Conservation (phyloP, 106 monocot species). For the Dioscorea zingiberensis region DNA sequence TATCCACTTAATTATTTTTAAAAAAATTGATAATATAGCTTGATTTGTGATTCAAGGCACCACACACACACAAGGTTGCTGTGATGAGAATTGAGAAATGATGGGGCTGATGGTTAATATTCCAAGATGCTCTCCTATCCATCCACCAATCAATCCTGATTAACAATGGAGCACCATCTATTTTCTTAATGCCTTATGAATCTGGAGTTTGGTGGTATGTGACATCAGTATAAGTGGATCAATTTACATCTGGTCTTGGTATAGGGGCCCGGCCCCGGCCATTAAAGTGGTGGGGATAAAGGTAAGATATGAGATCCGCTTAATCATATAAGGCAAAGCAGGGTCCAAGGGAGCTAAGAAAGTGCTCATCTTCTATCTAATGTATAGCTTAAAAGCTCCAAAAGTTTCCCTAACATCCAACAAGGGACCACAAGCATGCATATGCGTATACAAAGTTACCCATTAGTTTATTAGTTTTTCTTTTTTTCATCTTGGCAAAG, state of each 20-base stretch:
- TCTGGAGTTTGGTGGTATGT: slow-evolving; percentile 1
- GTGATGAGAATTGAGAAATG: background rate
- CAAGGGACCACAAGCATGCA: background rate
- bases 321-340: background rate
- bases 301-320: background rate
- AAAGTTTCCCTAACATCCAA: background rate
- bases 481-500: background rate
- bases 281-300: background rate
- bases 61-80: background rate
- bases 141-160: background rate
- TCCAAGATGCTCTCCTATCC: background rate
- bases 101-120: background rate
- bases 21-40: background rate
- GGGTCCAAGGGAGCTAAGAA: background rate
- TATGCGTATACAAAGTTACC: background rate
- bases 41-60: background rate
- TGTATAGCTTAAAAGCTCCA: background rate
- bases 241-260: background rate
- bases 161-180: too few relatives aligned
- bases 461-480: background rate
- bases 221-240: background rate
- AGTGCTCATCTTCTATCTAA: background rate
- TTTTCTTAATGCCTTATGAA: too few relatives aligned
- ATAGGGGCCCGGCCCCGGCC: too few relatives aligned
- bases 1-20: too few relatives aligned